Conservation (phyloP, 345 rosid genomes). For the Carallia pectinifolia region DNA sequence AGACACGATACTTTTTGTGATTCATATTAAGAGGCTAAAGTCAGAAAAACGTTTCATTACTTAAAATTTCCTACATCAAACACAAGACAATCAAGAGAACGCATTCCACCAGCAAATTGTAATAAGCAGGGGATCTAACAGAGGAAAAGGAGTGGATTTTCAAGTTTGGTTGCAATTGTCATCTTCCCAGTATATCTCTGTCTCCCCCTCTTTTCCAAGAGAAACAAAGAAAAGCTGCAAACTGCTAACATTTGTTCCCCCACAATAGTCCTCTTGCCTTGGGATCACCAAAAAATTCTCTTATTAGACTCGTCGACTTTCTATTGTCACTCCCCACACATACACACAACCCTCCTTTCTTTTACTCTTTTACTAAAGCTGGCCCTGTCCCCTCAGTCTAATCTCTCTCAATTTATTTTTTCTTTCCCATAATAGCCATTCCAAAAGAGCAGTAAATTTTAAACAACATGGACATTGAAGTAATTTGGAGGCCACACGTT, state of each 20-base stretch:
- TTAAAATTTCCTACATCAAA: too few relatives aligned
- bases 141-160: not conserved
- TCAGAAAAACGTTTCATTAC: too few relatives aligned
- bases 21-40: too few relatives aligned
- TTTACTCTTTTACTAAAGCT: constrained; percentile 26
- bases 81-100: too few relatives aligned
- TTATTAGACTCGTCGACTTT: constrained; percentile 17
- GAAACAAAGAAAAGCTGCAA: constrained; percentile 27
- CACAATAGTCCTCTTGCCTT: constrained; percentile 18
- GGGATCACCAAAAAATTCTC: constrained; percentile 44
- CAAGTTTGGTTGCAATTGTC: not conserved
- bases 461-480: constrained; percentile 10
- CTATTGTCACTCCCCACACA: constrained; percentile 12
- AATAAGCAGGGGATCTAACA: too few relatives aligned
- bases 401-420: not conserved
- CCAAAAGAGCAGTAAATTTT: not conserved
- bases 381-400: constrained; percentile 11
- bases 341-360: constrained; percentile 3
- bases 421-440: constrained; percentile 17
- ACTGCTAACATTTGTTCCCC: constrained; percentile 1
- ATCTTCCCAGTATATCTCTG: not conserved
- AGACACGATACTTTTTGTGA: too few relatives aligned
- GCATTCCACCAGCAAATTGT: too few relatives aligned
- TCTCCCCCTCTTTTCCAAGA: not conserved
- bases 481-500: constrained; percentile 19